Evolutionary conservation across 371 early-diverging fungal genomes (phyloP), one percentile per base, ranked within the genome.

Genomic region (Fennellomyces sp.): DNA sequence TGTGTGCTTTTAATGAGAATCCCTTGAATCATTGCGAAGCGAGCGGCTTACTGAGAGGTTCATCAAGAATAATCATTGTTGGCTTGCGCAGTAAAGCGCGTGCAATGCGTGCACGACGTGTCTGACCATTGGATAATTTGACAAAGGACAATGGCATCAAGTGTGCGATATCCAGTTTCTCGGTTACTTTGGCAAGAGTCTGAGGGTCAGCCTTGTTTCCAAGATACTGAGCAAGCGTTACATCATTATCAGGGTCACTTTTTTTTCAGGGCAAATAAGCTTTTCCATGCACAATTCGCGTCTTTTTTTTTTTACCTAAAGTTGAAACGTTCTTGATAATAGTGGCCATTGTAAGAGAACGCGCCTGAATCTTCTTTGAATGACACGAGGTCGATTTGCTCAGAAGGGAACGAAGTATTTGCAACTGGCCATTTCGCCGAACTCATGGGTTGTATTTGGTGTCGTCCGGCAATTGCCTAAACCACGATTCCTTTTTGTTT

Each of bases 81-180:
- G 80, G 77, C 2, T 69, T 53, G 8, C 52, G 70, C 23, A 82
- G 52, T 17, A 87, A 53, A 26, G 80, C 72, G 25, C 73, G 68
- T 0, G 82, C 82, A 42, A 87, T 72, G 12, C 85, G 64, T n/a
- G 80, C 78, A 31, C 87, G 74, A 52, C 85, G 58, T 4, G 81
- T 75, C 56, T 87, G 87, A 6, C 87, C 87, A 59, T 84, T 86
- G 2, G 82, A 82, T 12, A 86, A 56, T 41, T 84, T 84, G 35
- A 84, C 66, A 66, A 86, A 78, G 1, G 80, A 77, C 2, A 84
- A 47, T 0, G 58, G 60, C 28, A 84, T 31, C 21, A 82, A 55
- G 29, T 67, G 68, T 0, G 54, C 56, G 11, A 78, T 60, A 48
- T 76, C 64, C 4, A 81, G 61, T 47, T 67, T 60, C 31, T 65